Base-by-base conservation (phyloP, 345 rosid genomes). In the Brassica rapa region DNA sequence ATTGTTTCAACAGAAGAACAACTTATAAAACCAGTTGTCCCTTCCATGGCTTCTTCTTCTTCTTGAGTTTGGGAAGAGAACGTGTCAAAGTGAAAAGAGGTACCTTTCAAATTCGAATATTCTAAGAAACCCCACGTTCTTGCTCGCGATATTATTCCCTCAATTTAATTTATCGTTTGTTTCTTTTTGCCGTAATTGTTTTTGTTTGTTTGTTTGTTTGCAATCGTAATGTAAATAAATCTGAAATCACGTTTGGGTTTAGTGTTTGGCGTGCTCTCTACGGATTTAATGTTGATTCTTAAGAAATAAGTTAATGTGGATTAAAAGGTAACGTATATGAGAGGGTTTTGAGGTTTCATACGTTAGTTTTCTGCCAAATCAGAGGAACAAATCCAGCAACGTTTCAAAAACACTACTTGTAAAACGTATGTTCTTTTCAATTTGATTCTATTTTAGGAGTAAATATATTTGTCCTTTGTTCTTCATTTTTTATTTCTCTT, bases 311-410 rank as follows among this genome's bases (percentile, higher is more conserved):
- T 74, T 61, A 75, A 74, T 70, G 39, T 69, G 10, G 70, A 29
- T 67, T 70, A 25, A 27, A 62, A 56, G 73, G 73, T 75, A 81
- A 76, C 83, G 83, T 81, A 75, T 81, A 46, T 70, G 46, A 75
- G 46, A 32, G 72, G 76, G 72, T 70, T 80, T 69, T 56, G 71
- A 61, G 60, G 6, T 80, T 30, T 69, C 30, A 64, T 71, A 75
- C 69, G 80, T 75, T 80, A 74, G 1, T 60, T 1, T 49, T 49
- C 16, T 6, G 60, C 39, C n/a, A 43, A 62, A 67, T 79, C 37
- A 69, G 46, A 80, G 15, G 69, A 80, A 80, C 59, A 43, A 57
- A 62, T 71, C 77, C 56, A 51, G 5, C 21, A 51, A 51, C 16
- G 56, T n/a, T 51, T 51, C 8, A 51, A 51, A 51, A 51, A 49